A percentile compares a stretch with the other conserved stretches of the same genome.
Evolutionary conservation across 305 asterid species (phyloP).

Genomic region (Coffea humblotiana): DNA sequence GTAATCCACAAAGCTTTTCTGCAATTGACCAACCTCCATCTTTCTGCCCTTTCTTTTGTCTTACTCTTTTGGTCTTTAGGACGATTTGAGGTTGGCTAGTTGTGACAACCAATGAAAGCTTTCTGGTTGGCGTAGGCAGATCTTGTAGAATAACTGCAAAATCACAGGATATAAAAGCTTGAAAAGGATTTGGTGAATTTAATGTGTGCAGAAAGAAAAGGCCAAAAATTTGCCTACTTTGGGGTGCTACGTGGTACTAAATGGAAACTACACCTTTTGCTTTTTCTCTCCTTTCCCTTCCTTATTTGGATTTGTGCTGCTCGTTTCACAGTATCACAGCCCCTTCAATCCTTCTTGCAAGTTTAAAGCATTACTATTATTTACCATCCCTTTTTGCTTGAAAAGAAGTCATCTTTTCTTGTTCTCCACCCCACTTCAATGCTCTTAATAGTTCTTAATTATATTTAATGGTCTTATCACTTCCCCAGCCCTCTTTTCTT

Average conservation of each 20-base stretch:
- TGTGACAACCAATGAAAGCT: conserved; percentile 8
- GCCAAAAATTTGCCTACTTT: conserved; percentile 27
- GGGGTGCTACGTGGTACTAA: conserved; percentile 23
- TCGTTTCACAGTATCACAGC: conserved; percentile 20
- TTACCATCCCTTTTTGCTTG: conserved; percentile 10
- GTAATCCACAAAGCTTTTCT: conserved; percentile 59
- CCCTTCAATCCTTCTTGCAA: conserved; percentile 20
- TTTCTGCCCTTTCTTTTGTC: conserved; percentile 11
- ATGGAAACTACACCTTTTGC: conserved; percentile 14
- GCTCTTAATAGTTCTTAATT: background rate
- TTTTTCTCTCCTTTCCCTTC: conserved; percentile 7
- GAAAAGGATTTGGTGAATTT: conserved; percentile 32
- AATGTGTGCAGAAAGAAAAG: conserved; percentile 19
- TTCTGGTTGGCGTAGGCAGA: conserved; percentile 27
- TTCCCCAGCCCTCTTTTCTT: too few relatives aligned
- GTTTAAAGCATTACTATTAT: conserved; percentile 16
- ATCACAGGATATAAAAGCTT: conserved; percentile 38
- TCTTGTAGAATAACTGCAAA: conserved; percentile 31
- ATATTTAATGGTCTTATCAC: background rate
- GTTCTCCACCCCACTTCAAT: conserved; percentile 3
- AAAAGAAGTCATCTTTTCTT: conserved; percentile 8
- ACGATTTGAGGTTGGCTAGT: background rate
- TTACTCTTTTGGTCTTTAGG: background rate
- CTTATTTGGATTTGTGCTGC: conserved; percentile 31
- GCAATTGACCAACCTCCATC: conserved; percentile 64